Evolutionary conservation across 208 protist genomes (phyloP), one percentile per base, ranked within the genome.

Genomic region (Leishmania guyanensis): DNA sequence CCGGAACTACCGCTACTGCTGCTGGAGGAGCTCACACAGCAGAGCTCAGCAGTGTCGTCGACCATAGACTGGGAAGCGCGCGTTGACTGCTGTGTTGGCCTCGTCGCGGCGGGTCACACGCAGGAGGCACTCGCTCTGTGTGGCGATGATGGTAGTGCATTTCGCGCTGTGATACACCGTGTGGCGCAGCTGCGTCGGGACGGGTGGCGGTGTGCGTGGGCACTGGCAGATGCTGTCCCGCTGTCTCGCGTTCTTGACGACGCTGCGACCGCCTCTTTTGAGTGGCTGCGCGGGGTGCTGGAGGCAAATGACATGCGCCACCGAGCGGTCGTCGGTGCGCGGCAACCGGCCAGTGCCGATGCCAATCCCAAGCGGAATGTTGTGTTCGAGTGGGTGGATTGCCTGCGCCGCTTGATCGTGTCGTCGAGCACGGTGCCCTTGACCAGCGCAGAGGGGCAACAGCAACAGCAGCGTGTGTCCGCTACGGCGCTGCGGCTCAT

Each of bases 1-100:
- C 81, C 88, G 3, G 81, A 92, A 46, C 72, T 91, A 26, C 82
- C 89, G 48, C 70, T 93, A 80, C 75, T 93, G 60, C 77, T 94
- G 46, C 77, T 94, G 29, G 79, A 83, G 5, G 89, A 92, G 73
- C 54, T 88, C 39, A 43, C 65, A 33, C 77, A 39, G 2, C 77
- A 74, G 50, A 43, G 76, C 33, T n/a, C 26, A 17, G 54, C 54
- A 46, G 14, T 43, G 29, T 26, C 65, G 73, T 16, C 46, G 29
- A 62, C 16, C 72, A 58, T 78, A 53, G 74, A 85, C n/a, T 76
- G 70, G 68, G 79, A 69, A 54, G 83, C 83, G 56, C 79, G 54
- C 43, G 68, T 86, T 54, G 84, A 90, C 76, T 92, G 89, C 68
- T 72, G 80, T 58, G 83, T 83, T 4, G 88, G 87, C 22, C 78